These are phyloP conservation scores for Eleusine coracana DNA, from an alignment of 176 grass and related monocot species.

Conservation along the genomic window DNA sequence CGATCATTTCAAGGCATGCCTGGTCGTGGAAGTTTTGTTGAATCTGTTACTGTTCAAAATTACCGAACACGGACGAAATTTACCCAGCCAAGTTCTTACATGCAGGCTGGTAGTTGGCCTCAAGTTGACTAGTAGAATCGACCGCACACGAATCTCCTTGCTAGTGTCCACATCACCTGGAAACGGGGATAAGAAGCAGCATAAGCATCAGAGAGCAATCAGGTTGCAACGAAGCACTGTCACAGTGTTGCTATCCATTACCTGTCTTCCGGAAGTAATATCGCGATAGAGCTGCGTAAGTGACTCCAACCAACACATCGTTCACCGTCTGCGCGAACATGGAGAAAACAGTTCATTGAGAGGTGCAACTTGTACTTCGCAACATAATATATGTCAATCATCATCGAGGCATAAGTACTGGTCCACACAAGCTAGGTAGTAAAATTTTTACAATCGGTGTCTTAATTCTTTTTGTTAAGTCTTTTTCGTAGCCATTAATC, in stretches of 20 bases:
- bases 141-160: slow-evolving; percentile 62
- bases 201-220: slow-evolving; percentile 6
- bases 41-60: background rate
- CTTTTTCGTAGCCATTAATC: background rate
- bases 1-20: slow-evolving; percentile 69
- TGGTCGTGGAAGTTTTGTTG: slow-evolving; percentile 25
- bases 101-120: slow-evolving; percentile 65
- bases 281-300: slow-evolving; percentile 69
- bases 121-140: slow-evolving; percentile 79
- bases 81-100: slow-evolving; percentile 35
- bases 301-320: slow-evolving; percentile 81
- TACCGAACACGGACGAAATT: background rate
- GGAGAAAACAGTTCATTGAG: background rate
- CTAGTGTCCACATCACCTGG: slow-evolving; percentile 51
- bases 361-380: background rate
- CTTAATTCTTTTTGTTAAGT: background rate
- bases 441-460: background rate
- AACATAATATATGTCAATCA: background rate
- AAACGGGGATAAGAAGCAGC: background rate
- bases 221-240: background rate
- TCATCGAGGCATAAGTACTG: background rate
- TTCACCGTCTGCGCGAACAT: slow-evolving; percentile 68
- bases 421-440: background rate
- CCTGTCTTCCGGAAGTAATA: slow-evolving; percentile 77
- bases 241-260: slow-evolving; percentile 24